Conservation (phyloP, 2,329 filamentous ascomycete genomes). For the Colletotrichum agaves region DNA sequence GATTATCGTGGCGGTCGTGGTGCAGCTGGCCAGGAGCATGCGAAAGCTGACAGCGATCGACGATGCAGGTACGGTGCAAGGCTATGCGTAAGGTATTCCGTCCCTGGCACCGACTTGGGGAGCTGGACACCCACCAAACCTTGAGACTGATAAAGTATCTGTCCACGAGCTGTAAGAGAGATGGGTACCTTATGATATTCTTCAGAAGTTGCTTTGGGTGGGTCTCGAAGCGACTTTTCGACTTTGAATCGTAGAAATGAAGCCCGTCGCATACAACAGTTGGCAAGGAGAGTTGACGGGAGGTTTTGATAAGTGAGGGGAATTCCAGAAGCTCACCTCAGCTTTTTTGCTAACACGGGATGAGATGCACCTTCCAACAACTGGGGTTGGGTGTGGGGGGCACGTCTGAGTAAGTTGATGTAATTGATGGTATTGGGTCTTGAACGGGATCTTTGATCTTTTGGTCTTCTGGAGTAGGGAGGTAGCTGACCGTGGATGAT, state of each 20-base stretch:
- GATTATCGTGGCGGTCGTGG: neutral
- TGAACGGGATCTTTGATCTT: neutral
- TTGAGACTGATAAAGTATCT: neutral
- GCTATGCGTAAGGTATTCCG: neutral
- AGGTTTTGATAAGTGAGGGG: conserved; percentile 8
- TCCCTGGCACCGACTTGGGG: neutral
- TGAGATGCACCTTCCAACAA: neutral
- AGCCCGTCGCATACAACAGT: neutral
- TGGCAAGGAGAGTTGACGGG: neutral
- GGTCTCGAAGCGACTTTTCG: too few relatives aligned
- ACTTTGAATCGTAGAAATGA: too few relatives aligned
- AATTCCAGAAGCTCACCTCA: conserved; percentile 27
- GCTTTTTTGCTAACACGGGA: neutral
- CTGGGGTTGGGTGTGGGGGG: neutral
- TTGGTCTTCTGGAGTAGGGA: neutral
- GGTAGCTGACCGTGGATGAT: neutral
- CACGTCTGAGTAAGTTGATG: conserved; percentile 18
- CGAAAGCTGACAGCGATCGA: conserved; percentile 20
- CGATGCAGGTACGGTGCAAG: conserved; percentile 11
- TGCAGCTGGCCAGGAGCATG: conserved; percentile 1
- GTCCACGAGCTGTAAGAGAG: neutral
- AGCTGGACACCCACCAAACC: neutral
- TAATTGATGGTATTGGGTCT: neutral
- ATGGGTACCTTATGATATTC: too few relatives aligned
- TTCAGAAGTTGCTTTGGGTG: too few relatives aligned